Evolutionary conservation across 768 basidiomycete genomes (phyloP).

Genomic region (Tricholoma furcatifolium): DNA sequence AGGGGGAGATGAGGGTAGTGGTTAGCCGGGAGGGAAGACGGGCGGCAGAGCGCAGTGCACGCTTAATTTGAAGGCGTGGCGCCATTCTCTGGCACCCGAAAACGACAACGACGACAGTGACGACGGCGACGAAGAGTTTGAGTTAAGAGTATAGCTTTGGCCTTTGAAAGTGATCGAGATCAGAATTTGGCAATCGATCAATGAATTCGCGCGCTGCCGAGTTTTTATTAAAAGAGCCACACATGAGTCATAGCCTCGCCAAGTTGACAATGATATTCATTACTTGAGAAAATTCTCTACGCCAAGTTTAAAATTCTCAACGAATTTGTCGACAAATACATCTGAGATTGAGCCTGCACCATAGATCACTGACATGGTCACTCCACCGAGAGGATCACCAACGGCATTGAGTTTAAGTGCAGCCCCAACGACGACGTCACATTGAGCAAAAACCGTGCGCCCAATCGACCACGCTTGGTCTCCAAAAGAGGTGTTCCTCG

Average conservation of each 20-base stretch:
- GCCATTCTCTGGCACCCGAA: background rate
- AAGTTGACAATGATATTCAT: background rate
- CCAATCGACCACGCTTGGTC: conserved; percentile 19
- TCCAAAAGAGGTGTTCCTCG: background rate
- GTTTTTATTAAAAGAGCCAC: too few species aligned
- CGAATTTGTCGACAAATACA: conserved; percentile 23
- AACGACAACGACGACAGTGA: too few species aligned
- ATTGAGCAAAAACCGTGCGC: conserved; percentile 28
- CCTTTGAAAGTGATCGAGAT: too few species aligned
- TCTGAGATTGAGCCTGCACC: conserved; percentile 22
- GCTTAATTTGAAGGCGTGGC: conserved; percentile 1
- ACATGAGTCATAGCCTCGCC: background rate
- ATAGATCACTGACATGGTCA: conserved; percentile 26
- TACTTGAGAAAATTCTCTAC: conserved; percentile 8
- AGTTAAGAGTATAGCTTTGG: too few species aligned
- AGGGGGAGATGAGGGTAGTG: background rate
- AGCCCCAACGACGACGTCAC: conserved; percentile 24
- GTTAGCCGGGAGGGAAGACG: background rate
- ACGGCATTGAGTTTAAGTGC: conserved; percentile 29
- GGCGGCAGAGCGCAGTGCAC: background rate
- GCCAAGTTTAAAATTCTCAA: conserved; percentile 15
- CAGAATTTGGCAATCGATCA: too few species aligned
- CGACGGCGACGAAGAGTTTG: too few species aligned
- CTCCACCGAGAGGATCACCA: conserved; percentile 22
- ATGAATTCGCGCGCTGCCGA: too few species aligned